A percentile compares a stretch with the other conserved stretches of the same genome.
These are phyloP conservation scores for Phlyctochytrium planicorne DNA, from an alignment of 192 early-diverging fungal species.

Conservation along the genomic window DNA sequence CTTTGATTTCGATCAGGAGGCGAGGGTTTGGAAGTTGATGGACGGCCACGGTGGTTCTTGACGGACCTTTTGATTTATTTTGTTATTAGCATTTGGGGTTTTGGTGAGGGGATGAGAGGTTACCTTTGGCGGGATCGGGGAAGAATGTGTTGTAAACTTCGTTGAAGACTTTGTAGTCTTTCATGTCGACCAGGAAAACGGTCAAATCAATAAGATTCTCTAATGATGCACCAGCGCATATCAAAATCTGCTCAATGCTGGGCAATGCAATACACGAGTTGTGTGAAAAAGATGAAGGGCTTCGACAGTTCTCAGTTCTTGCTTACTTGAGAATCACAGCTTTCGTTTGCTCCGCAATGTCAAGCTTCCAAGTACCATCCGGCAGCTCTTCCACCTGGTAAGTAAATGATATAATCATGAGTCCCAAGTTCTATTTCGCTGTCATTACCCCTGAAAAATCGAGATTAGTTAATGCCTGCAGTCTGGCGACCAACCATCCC, in stretches of 20 bases:
- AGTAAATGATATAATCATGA: no score
- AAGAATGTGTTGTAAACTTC: constrained; percentile 70
- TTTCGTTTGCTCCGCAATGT: constrained; percentile 62
- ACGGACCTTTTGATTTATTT: constrained; percentile 31
- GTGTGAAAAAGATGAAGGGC: no score
- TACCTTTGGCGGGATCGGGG: constrained; percentile 20
- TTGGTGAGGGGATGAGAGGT: no score
- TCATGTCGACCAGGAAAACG: constrained; percentile 71
- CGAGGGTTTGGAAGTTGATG: constrained; percentile 61
- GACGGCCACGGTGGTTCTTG: constrained; percentile 67
- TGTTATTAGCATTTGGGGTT: background rate
- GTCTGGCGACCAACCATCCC: constrained; percentile 31
- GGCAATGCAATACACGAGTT: no score
- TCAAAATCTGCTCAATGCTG: constrained; percentile 60
- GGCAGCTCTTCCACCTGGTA: constrained; percentile 42
- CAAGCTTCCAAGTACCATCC: constrained; percentile 55
- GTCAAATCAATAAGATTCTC: constrained; percentile 68
- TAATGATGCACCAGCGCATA: constrained; percentile 50
- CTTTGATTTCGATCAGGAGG: constrained; percentile 67
- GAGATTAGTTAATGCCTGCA: background rate
- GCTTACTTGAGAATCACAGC: constrained; percentile 65
- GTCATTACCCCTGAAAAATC: no score
- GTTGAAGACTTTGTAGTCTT: constrained; percentile 63
- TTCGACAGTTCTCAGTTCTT: background rate
- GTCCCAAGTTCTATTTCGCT: no score